Evolutionary conservation across 495 filamentous ascomycete genomes (phyloP).

Genomic region (Penicillium canariense): DNA sequence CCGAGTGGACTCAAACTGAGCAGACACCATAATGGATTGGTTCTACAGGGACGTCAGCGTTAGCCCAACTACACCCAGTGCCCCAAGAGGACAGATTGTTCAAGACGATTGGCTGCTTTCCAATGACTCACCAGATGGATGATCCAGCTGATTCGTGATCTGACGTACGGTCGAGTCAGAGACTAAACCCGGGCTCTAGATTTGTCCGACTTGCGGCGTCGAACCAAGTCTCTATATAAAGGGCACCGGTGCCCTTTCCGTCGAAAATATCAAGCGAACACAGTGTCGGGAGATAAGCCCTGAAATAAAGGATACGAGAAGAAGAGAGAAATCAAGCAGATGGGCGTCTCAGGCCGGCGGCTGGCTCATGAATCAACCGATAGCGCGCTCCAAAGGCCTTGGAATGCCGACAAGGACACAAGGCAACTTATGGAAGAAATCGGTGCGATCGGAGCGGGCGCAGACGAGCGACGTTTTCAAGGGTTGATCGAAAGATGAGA

Average conservation of each 20-base stretch:
- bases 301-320: background rate
- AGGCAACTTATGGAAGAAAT: background rate
- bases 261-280: background rate
- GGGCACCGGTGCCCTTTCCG: background rate
- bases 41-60: conserved; percentile 11
- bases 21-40: conserved; percentile 23
- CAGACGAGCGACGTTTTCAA: background rate
- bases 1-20: conserved; percentile 24
- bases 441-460: background rate
- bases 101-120: conserved; percentile 18
- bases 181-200: conserved; percentile 7
- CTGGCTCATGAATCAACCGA: background rate
- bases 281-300: background rate
- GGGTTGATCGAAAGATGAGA: background rate
- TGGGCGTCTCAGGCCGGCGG: background rate
- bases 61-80: conserved; percentile 10
- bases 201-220: background rate
- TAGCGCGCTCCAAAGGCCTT: background rate
- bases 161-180: conserved; percentile 25
- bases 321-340: background rate
- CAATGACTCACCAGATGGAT: conserved; percentile 22
- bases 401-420: background rate
- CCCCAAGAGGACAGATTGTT: conserved; percentile 3
- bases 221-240: background rate
- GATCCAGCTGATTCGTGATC: conserved; percentile 19